Evolutionary conservation across 2,329 filamentous ascomycete species (phyloP), one percentile per base, ranked within the genome.

Genomic region (Coccinonectria pachysandricola): DNA sequence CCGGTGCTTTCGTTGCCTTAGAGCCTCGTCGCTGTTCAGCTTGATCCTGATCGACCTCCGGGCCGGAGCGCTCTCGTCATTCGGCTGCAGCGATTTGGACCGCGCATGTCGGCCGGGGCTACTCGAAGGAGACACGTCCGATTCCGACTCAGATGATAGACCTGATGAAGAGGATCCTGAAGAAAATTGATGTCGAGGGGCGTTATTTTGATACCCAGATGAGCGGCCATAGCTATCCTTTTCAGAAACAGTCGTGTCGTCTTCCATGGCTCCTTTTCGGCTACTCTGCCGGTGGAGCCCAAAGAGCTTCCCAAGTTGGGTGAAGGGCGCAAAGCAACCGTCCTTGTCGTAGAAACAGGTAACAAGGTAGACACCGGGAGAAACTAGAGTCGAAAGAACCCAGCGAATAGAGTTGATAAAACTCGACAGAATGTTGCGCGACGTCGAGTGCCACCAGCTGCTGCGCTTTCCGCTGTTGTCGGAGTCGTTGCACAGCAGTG

Each of bases 41-140:
- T 91, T 93, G 46, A 96, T 94, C 19, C 86, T 75, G 38, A 94
- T 94, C 2, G 86, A 93, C 30, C 85, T 71, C 45, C 82, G 73
- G 6, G 72, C 62, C 4, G 79, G 77, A 10, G 45, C 45, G 35
- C 69, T 69, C 39, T 86, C 80, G 37, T 85, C 79, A 15, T 62
- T 49, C 14, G 64, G 59, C 24, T 64, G 62, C 12, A 65, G 45
- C 2, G 77, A 77, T 49, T 74, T 79, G 13, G 79, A 78, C 27
- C 79, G 69, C 23, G 65, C 64, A 46, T 82, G 71, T 23, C 69
- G 45, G 40, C 34, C 43, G 32, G 34, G 43, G 39, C 31, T 47
- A 42, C 35, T 32, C 37, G 39, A 34, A 26, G 42, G 46, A 12
- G 47, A 50, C 14, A 50, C 48, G 26, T 82, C 78, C 9, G 68